Conservation (phyloP, 345 rosid species). For the Rhodamnia argentea region DNA sequence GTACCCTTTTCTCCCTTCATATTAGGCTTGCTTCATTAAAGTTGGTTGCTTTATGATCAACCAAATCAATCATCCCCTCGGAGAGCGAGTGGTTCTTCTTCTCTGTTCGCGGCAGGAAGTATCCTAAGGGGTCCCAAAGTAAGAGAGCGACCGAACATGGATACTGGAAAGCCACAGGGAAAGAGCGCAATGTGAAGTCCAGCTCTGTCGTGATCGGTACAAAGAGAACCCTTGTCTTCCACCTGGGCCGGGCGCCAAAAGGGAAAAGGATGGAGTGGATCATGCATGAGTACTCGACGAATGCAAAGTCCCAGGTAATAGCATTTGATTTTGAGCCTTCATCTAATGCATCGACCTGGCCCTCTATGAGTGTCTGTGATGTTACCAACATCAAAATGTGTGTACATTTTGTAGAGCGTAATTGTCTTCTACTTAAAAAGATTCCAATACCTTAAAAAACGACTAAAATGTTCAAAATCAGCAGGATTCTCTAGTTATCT, state of each 20-base stretch:
- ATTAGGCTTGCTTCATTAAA: conserved; percentile 2
- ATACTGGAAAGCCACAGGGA: conserved; percentile 90
- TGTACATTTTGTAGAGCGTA: neutral
- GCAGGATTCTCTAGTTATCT: conserved; percentile 66
- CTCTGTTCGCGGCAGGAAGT: conserved; percentile 66
- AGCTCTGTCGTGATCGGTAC: conserved; percentile 48
- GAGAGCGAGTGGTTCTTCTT: conserved; percentile 83
- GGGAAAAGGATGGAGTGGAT: conserved; percentile 90
- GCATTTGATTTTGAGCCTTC: neutral
- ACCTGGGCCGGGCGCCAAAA: conserved; percentile 65
- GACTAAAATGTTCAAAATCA: neutral
- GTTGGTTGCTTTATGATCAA: neutral
- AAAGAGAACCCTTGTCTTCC: conserved; percentile 84
- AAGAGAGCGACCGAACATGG: conserved; percentile 64
- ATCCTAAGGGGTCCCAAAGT: conserved; percentile 74
- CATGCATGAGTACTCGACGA: conserved; percentile 70
- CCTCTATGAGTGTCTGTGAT: neutral
- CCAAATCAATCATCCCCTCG: conserved; percentile 47
- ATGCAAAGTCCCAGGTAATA: conserved; percentile 41
- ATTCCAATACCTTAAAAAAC: neutral
- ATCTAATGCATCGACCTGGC: neutral
- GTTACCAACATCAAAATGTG: neutral
- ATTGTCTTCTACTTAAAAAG: no score
- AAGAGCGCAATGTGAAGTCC: conserved; percentile 54
- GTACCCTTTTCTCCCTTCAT: neutral